These are phyloP conservation scores for Zygotorulaspora sp. DNA, from an alignment of 805 yeast species.

Conservation along the genomic window DNA sequence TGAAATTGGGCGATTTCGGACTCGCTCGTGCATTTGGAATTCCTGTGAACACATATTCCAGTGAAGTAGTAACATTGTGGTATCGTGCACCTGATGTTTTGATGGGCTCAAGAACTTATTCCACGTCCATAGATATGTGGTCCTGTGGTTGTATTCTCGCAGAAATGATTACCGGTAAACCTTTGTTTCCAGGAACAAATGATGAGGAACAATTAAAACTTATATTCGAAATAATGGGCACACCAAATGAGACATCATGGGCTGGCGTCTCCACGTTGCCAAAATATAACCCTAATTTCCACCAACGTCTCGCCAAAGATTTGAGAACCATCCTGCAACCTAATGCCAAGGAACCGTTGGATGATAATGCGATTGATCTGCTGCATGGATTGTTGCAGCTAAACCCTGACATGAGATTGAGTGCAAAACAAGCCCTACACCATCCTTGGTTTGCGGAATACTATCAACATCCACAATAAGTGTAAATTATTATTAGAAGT, in stretches of 20 bases:
- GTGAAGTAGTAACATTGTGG: conserved; percentile 97
- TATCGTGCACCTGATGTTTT: conserved; percentile 94
- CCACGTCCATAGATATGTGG: conserved; percentile 99
- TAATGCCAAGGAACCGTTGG: conserved; percentile 26
- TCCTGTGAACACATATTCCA: conserved; percentile 93
- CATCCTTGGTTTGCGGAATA: conserved; percentile 40
- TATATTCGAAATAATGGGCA: conserved; percentile 87
- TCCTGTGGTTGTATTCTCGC: conserved; percentile 97
- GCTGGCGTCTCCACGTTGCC: conserved; percentile 90
- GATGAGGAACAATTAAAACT: conserved; percentile 96
- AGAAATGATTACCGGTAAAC: conserved; percentile 94
- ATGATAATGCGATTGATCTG: conserved; percentile 30
- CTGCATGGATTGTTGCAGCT: conserved; percentile 42
- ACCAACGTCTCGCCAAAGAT: conserved; percentile 77
- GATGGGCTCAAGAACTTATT: conserved; percentile 93
- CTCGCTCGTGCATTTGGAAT: conserved; percentile 97
- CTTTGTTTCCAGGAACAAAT: conserved; percentile 94
- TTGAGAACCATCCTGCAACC: conserved; percentile 39
- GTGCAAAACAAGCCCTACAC: conserved; percentile 50
- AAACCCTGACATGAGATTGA: conserved; percentile 49
- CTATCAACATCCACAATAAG: conserved; percentile 21
- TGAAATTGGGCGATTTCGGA: conserved; percentile 90
- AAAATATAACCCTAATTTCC: conserved; percentile 89
- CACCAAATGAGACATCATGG: conserved; percentile 91
- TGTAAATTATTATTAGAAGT: no score